Evolutionary conservation across 148 eudicot species (phyloP), one percentile per base, ranked within the genome.

Genomic region (Fagopyrum esculentum): DNA sequence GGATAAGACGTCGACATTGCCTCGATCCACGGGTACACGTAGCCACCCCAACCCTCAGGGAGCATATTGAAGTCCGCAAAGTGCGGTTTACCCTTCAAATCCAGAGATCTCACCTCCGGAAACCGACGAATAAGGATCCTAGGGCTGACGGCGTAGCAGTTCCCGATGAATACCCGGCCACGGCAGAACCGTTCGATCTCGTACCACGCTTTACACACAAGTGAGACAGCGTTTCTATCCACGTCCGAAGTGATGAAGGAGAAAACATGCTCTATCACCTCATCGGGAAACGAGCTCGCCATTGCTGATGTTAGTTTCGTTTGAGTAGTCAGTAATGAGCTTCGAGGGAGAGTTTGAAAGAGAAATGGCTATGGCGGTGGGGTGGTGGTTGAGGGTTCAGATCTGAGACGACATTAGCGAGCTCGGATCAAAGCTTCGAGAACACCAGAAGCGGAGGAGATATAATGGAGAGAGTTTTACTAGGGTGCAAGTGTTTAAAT

Each of bases 71-170:
- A 90, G 75, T 88, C 96, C 6, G 96, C 92, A 63, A 90, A 90
- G 78, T 90, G 96, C n/a, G 96, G 96, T 80, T 90, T 90, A 35
- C 96, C 96, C 63, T 90, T 90, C 40, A 90, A 50, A 79, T 88
- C 87, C 45, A 90, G 83, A n/a, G 88, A 83, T 80, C 87, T 79
- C 13, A 87, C 77, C 80, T 88, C 89, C 4, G 92, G 92, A 48
- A 90, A 90, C 70, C 96, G 73, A 46, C 83, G 71, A 73, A 82
- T 81, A 83, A 88, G 5, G 45, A 80, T 69, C 76, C 29, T 22
- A 55, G 96, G 96, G 56, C 73, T 81, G 49, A 84, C 83, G 0
- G 96, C 90, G 76, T 90, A 90, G 85, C 96, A 90, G 84, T 90
- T 90, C 6, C 89, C 89, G 17, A 90, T 72, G 76, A 90, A 90